phyloP scores from a whole-genome alignment of 31 red algal species.

The Odonthalia washingtoniensis region DNA sequence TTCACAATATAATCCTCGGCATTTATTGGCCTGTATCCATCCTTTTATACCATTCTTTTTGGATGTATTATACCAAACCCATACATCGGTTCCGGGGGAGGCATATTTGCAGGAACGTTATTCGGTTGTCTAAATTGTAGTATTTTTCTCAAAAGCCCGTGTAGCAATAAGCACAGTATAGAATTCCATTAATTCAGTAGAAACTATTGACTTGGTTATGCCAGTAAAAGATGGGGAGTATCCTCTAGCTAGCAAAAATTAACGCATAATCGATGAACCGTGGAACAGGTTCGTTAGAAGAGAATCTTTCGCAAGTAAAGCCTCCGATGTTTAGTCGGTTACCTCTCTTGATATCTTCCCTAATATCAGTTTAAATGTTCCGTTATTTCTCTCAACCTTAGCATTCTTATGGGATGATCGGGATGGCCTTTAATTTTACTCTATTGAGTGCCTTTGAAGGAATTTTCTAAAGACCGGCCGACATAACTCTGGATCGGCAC shows the following conservation, averaged over 20 bases:
- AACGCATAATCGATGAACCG: neutral
- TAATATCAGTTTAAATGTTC: neutral
- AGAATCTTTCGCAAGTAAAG: neutral
- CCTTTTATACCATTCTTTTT: neutral
- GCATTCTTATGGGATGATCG: neutral
- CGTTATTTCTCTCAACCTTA: neutral
- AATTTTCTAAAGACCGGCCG: neutral
- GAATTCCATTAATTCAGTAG: neutral
- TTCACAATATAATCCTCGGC: neutral
- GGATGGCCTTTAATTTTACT: neutral
- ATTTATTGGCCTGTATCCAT: neutral
- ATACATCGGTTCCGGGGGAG: neutral
- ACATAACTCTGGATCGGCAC: neutral
- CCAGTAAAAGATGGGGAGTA: conserved; percentile 1
- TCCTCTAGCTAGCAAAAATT: conserved; percentile 5
- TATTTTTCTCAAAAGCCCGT: neutral
- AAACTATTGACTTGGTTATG: neutral
- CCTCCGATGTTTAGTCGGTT: neutral
- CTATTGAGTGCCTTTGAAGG: neutral
- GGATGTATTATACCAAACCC: neutral
- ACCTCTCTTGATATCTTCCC: neutral
- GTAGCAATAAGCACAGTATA: neutral
- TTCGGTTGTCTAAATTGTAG: neutral
- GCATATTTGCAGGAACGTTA: neutral
- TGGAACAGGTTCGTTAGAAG: neutral